Conservation (phyloP, 371 early-diverging fungal genomes). For the Mortierella sp. region DNA sequence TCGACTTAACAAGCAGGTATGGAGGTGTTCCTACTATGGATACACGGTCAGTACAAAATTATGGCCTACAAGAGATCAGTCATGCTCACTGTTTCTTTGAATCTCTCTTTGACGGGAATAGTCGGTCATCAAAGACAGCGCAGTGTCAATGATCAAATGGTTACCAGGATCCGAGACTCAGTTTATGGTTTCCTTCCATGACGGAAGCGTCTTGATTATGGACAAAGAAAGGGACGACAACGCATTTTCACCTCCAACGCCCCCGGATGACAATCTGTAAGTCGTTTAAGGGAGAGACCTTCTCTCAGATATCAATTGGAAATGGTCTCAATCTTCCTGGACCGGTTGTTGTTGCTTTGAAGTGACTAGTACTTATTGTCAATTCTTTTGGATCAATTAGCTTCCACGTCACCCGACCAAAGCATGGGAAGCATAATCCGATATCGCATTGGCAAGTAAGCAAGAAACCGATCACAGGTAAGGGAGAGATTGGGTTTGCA, state of each 20-base stretch:
- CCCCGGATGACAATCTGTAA: conserved; percentile 44
- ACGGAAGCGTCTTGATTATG: conserved; percentile 82
- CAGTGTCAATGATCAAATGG: conserved; percentile 89
- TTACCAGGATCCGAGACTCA: conserved; percentile 87
- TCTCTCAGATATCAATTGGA: background rate
- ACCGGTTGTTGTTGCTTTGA: conserved; percentile 1
- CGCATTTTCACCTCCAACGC: conserved; percentile 55
- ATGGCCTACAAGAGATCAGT: background rate
- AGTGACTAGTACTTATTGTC: background rate
- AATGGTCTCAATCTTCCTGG: background rate
- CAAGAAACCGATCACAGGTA: conserved; percentile 75
- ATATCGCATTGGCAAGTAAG: conserved; percentile 79
- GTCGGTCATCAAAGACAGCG: conserved; percentile 72
- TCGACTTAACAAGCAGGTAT: conserved; percentile 77
- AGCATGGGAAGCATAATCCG: conserved; percentile 77
- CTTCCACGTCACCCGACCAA: conserved; percentile 64
- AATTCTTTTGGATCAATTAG: conserved; percentile 25
- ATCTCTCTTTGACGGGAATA: conserved; percentile 22
- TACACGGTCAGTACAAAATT: too few relatives aligned
- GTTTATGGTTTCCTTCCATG: conserved; percentile 84
- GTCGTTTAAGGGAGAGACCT: background rate
- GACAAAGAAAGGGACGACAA: conserved; percentile 92
- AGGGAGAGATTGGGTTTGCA: background rate
- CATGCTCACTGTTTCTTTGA: background rate
- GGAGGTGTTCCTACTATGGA: background rate